Percentiles rank a stretch among this genome's conserved stretches.
Evolutionary conservation across 495 filamentous ascomycete genomes (phyloP).

Genomic region (Daldinia bambusicola): DNA sequence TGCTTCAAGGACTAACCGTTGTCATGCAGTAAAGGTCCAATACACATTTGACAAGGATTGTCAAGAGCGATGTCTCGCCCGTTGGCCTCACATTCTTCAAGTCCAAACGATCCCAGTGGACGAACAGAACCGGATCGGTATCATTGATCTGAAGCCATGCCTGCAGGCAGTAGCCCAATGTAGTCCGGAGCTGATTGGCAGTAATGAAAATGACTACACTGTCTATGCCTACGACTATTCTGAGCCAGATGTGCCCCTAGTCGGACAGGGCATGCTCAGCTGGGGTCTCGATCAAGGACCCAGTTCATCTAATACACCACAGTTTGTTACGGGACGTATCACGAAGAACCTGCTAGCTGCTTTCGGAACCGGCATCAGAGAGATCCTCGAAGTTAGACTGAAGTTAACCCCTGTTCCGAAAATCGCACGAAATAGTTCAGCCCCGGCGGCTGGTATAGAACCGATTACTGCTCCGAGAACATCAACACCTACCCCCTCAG

Average conservation of each 20-base stretch:
- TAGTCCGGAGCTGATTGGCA: constrained; percentile 88
- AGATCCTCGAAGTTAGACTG: constrained; percentile 94
- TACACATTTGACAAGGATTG: constrained; percentile 94
- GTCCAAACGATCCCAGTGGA: constrained; percentile 84
- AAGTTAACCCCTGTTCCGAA: constrained; percentile 85
- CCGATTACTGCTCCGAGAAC: constrained; percentile 29
- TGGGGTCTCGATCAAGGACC: constrained; percentile 72
- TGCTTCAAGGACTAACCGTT: constrained; percentile 38
- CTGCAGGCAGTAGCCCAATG: constrained; percentile 80
- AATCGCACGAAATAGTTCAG: constrained; percentile 69
- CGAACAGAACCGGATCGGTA: constrained; percentile 75
- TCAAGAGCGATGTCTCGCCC: constrained; percentile 90
- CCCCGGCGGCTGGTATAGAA: constrained; percentile 53
- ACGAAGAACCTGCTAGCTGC: constrained; percentile 84
- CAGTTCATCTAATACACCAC: constrained; percentile 64
- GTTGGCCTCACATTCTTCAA: constrained; percentile 82
- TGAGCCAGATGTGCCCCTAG: constrained; percentile 89
- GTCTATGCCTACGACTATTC: constrained; percentile 98
- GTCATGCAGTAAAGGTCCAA: constrained; percentile 84
- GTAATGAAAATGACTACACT: constrained; percentile 88
- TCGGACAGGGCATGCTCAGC: constrained; percentile 96
- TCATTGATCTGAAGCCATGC: constrained; percentile 90
- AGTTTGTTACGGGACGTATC: constrained; percentile 90
- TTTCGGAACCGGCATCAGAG: constrained; percentile 82
- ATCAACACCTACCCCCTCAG: constrained; percentile 44